These are phyloP conservation scores for Thelephora aurantiotincta DNA, from an alignment of 768 basidiomycete species.

Conservation along the genomic window DNA sequence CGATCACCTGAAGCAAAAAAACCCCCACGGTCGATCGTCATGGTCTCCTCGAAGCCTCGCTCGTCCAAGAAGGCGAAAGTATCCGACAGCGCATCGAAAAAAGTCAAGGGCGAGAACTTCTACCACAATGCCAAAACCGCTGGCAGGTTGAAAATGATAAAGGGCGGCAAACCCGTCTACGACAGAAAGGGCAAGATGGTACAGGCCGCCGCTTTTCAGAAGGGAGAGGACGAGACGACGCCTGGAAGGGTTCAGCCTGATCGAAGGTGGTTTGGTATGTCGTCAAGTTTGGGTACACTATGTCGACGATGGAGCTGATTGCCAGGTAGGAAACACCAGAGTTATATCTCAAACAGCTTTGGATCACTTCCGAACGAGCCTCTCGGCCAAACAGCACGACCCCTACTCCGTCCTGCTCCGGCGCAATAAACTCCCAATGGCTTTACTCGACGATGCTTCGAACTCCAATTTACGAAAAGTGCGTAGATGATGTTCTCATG, in stretches of 20 bases:
- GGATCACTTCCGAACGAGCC: conserved; percentile 89
- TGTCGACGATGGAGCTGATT: conserved; percentile 2
- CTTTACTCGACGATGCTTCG: conserved; percentile 77
- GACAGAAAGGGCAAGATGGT: conserved; percentile 88
- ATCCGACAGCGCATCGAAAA: conserved; percentile 43
- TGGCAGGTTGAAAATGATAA: conserved; percentile 79
- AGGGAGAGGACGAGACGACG: conserved; percentile 81
- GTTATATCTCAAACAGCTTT: conserved; percentile 94
- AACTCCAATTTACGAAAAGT: conserved; percentile 75
- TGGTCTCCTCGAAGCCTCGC: too few relatives aligned
- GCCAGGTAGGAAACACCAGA: conserved; percentile 75
- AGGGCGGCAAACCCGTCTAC: conserved; percentile 79
- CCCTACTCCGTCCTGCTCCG: conserved; percentile 92
- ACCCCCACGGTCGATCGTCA: too few relatives aligned
- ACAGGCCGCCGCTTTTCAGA: conserved; percentile 91
- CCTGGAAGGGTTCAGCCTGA: conserved; percentile 92
- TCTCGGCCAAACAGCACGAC: conserved; percentile 74
- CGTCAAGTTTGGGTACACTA: not conserved
- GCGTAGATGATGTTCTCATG: conserved; percentile 4
- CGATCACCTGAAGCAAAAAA: too few relatives aligned
- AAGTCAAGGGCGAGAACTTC: conserved; percentile 91
- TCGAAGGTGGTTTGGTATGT: conserved; percentile 91
- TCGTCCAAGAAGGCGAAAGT: conserved; percentile 22
- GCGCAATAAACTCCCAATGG: conserved; percentile 96
- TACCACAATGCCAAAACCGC: conserved; percentile 93